phyloP scores from a whole-genome alignment of 371 early-diverging fungal genomes.

The Mortierella sp. region DNA sequence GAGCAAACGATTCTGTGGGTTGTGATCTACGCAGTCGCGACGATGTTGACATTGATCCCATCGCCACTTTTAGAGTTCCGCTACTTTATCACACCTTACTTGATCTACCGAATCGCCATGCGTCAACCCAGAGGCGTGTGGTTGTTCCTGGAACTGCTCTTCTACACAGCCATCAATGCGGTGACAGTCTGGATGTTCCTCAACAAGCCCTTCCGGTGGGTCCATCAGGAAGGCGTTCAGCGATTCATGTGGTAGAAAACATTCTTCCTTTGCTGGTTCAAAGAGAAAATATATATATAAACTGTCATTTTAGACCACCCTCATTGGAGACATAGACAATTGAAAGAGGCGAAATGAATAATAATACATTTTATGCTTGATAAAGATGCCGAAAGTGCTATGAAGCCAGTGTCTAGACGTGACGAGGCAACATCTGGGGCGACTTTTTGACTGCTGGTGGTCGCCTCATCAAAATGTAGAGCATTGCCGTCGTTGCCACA shows the following conservation, averaged over 20 bases:
- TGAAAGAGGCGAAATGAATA: neutral
- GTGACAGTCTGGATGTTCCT: slow-evolving; percentile 80
- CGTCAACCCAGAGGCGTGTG: slow-evolving; percentile 37
- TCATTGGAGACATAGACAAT: neutral
- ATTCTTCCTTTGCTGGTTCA: slow-evolving; percentile 18
- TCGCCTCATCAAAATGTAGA: slow-evolving; percentile 65
- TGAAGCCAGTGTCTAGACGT: slow-evolving; percentile 25
- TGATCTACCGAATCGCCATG: slow-evolving; percentile 80
- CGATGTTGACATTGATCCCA: slow-evolving; percentile 81
- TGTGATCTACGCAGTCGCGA: slow-evolving; percentile 63
- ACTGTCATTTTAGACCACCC: neutral
- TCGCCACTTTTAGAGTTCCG: slow-evolving; percentile 96
- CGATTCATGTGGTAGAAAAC: slow-evolving; percentile 91
- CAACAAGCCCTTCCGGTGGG: slow-evolving; percentile 81
- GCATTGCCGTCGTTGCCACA: slow-evolving; percentile 77
- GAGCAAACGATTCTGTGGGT: slow-evolving; percentile 61
- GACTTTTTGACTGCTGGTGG: slow-evolving; percentile 49
- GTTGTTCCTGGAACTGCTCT: slow-evolving; percentile 58
- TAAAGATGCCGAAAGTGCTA: neutral
- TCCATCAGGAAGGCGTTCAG: slow-evolving; percentile 71
- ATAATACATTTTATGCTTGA: slow-evolving; percentile 6
- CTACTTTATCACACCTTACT: slow-evolving; percentile 93
- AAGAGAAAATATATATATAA: neutral
- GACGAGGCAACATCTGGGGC: slow-evolving; percentile 51
- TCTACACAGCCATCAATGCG: slow-evolving; percentile 69